These are phyloP conservation scores for Phaeodactylum tricornutum DNA, from an alignment of 108 stramenopile species.

Conservation along the genomic window DNA sequence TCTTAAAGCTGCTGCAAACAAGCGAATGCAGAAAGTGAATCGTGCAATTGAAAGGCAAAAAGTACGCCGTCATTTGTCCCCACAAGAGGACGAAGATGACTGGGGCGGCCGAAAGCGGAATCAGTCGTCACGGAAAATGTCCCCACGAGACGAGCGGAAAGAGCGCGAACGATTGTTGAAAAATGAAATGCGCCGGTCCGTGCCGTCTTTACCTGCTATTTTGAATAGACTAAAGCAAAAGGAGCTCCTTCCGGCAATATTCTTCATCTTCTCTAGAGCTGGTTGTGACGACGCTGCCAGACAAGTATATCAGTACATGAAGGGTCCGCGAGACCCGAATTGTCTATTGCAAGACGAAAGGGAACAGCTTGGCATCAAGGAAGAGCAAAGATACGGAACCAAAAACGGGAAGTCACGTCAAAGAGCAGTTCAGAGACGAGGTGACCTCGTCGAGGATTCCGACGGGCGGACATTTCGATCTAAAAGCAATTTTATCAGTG, in stretches of 20 bases:
- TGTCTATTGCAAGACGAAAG: constrained; percentile 5
- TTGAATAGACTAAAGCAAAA: constrained; percentile 48
- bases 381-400: too few relatives aligned
- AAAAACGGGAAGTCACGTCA: constrained; percentile 7
- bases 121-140: too few relatives aligned
- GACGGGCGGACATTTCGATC: constrained; percentile 56
- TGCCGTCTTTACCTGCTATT: constrained; percentile 52
- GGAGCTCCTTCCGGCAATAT: constrained; percentile 83
- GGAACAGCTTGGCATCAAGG: constrained; percentile 14
- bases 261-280: constrained; percentile 87
- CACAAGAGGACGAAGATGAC: constrained; percentile 19
- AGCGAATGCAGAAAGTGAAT: constrained; percentile 41
- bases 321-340: constrained; percentile 21
- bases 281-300: constrained; percentile 85
- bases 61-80: neutral
- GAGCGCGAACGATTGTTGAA: constrained; percentile 55
- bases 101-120: constrained; percentile 16
- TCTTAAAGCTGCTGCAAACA: constrained; percentile 32
- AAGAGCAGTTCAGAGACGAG: constrained; percentile 9
- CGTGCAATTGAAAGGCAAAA: constrained; percentile 42
- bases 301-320: constrained; percentile 32
- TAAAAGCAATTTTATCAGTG: constrained; percentile 29
- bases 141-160: constrained; percentile 39
- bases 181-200: constrained; percentile 56
- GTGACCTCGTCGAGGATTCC: constrained; percentile 28